Percentiles rank a stretch among this genome's conserved stretches.
These are phyloP conservation scores for Aspergillus fischeri DNA, from an alignment of 2,329 filamentous ascomycete species.

Conservation along the genomic window DNA sequence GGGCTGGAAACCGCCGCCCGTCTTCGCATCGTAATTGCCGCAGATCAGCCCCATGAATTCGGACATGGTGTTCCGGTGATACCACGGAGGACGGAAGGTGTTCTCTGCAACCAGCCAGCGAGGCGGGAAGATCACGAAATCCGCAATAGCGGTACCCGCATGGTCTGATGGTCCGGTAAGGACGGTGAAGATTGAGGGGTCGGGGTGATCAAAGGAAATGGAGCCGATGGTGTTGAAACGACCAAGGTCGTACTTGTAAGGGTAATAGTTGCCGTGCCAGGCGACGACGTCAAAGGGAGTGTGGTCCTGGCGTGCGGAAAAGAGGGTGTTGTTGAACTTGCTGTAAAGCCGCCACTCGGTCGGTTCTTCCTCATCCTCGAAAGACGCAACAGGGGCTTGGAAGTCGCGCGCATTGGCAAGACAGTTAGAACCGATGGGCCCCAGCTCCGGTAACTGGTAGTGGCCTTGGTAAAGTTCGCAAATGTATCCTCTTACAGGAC, in stretches of 20 bases:
- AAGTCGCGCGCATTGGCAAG: slow-evolving; percentile 75
- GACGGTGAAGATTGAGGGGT: slow-evolving; percentile 72
- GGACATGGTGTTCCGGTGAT: slow-evolving; percentile 62
- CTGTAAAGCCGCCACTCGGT: slow-evolving; percentile 54
- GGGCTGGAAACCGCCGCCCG: slow-evolving; percentile 54
- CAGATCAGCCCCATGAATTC: slow-evolving; percentile 64
- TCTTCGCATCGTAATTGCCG: slow-evolving; percentile 59
- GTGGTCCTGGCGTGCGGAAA: slow-evolving; percentile 62
- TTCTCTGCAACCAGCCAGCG: slow-evolving; percentile 60
- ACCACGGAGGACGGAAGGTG: slow-evolving; percentile 60
- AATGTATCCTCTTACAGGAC: slow-evolving; percentile 67
- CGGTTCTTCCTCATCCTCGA: slow-evolving; percentile 54
- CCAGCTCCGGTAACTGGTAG: slow-evolving; percentile 67
- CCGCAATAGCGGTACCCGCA: slow-evolving; percentile 59
- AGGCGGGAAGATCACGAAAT: slow-evolving; percentile 63
- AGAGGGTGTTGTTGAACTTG: slow-evolving; percentile 67
- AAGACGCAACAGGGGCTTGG: slow-evolving; percentile 65
- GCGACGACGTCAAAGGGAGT: slow-evolving; percentile 75
- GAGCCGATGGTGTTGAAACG: slow-evolving; percentile 71
- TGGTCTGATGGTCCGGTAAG: slow-evolving; percentile 56
- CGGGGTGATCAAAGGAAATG: slow-evolving; percentile 72
- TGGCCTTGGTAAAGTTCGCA: slow-evolving; percentile 71
- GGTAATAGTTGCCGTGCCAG: slow-evolving; percentile 77
- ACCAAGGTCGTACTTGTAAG: slow-evolving; percentile 76
- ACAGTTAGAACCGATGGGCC: slow-evolving; percentile 68